Evolutionary conservation across 202 grass and related monocot species (phyloP).

Genomic region (Alloteropsis angusta): DNA sequence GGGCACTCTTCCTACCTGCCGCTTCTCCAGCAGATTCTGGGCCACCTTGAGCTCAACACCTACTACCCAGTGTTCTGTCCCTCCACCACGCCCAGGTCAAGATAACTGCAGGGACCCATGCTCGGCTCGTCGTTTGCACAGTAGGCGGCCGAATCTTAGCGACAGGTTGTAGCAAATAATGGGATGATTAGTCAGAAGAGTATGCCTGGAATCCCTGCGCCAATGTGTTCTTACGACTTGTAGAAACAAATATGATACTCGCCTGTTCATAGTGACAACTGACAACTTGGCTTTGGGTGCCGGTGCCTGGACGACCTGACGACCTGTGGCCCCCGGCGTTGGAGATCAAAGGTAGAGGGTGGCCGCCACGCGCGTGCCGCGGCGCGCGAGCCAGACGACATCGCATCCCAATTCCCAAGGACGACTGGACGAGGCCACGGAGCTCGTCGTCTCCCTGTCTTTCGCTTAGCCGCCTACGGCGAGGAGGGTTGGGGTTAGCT

Average conservation of each 20-base stretch:
- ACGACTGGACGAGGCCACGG: no score
- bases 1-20: slow-evolving; percentile 72
- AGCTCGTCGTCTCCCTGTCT: no score
- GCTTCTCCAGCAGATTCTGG: slow-evolving; percentile 42
- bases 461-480: no score
- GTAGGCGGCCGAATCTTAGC: background rate
- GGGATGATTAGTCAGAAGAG: background rate
- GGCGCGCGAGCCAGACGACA: no score
- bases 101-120: background rate
- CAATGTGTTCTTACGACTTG: background rate
- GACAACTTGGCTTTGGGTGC: no score
- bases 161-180: slow-evolving; percentile 12
- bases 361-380: no score
- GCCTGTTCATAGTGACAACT: background rate
- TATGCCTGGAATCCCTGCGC: background rate
- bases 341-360: no score
- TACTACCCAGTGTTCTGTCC: slow-evolving; percentile 65
- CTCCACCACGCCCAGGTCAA: slow-evolving; percentile 4
- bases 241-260: background rate
- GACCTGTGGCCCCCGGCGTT: no score
- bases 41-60: slow-evolving; percentile 65
- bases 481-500: no score
- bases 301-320: background rate
- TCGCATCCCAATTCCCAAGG: no score
- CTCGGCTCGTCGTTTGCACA: background rate